Evolutionary conservation across 176 grass and related monocot species (phyloP).

Genomic region (Elymus sibiricus): DNA sequence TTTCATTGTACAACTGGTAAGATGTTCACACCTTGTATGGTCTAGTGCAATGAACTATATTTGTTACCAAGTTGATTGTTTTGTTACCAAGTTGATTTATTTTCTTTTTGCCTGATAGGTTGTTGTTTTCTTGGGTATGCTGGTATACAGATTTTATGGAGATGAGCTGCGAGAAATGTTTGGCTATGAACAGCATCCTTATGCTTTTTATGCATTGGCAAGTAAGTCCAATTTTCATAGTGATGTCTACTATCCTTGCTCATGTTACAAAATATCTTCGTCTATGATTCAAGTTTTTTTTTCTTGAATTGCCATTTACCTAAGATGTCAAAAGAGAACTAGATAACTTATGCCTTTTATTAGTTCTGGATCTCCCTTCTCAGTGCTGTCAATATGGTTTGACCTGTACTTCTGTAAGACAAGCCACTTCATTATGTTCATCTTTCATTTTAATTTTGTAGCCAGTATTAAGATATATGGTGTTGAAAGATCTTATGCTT

Average conservation of each 20-base stretch:
- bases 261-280: neutral
- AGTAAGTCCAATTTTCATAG: slow-evolving; percentile 56
- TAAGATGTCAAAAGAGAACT: slow-evolving; percentile 2
- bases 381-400: neutral
- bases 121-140: slow-evolving; percentile 86
- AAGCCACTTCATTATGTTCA: neutral
- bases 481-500: neutral
- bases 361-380: neutral
- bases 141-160: slow-evolving; percentile 97
- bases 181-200: slow-evolving; percentile 94
- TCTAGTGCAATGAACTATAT: neutral
- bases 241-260: slow-evolving; percentile 4
- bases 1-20: slow-evolving; percentile 87
- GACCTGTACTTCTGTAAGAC: neutral
- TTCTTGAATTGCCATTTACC: neutral
- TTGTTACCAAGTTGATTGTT: slow-evolving; percentile 3
- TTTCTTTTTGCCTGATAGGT: slow-evolving; percentile 64
- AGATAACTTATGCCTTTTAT: slow-evolving; percentile 6
- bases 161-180: slow-evolving; percentile 99
- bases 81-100: slow-evolving; percentile 29
- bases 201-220: slow-evolving; percentile 93
- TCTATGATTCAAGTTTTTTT: neutral
- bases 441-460: slow-evolving; percentile 1
- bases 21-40: slow-evolving; percentile 21
- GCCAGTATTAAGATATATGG: neutral